Evolutionary conservation across 2,329 filamentous ascomycete species (phyloP).

Genomic region (Apiospora koreana): DNA sequence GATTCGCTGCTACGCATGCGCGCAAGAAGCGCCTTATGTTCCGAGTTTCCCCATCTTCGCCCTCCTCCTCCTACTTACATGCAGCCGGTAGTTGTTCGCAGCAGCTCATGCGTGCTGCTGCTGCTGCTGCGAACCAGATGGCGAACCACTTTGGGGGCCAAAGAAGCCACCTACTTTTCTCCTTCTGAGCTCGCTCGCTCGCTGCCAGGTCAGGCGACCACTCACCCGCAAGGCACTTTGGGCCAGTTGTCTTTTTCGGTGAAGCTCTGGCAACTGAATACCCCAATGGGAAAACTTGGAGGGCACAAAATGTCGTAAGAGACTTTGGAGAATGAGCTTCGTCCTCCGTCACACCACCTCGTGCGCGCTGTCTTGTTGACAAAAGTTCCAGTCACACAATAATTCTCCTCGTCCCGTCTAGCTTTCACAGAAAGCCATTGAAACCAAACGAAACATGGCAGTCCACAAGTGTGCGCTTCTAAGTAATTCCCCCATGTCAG

Average conservation of each 20-base stretch:
- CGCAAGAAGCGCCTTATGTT: not conserved
- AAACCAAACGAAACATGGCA: not conserved
- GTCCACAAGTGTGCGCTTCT: not conserved
- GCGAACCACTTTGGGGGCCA: not conserved
- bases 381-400: not conserved
- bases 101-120: not conserved
- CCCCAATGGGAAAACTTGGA: conserved; percentile 2
- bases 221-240: not conserved
- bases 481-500: conserved; percentile 3
- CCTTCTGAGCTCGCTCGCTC: not conserved
- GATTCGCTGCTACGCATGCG: not conserved
- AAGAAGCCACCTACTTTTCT: not conserved
- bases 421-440: not conserved
- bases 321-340: not conserved
- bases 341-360: conserved; percentile 5
- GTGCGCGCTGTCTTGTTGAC: not conserved
- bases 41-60: not conserved
- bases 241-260: not conserved
- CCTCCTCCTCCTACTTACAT: not conserved
- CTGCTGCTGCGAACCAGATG: not conserved
- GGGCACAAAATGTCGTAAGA: conserved; percentile 7
- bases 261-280: conserved; percentile 2
- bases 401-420: not conserved
- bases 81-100: not conserved
- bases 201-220: conserved; percentile 3